A percentile compares a stretch with the other conserved stretches of the same genome.
phyloP scores from a whole-genome alignment of 2,329 filamentous ascomycete species.

The Alternaria angustiovoidea region DNA sequence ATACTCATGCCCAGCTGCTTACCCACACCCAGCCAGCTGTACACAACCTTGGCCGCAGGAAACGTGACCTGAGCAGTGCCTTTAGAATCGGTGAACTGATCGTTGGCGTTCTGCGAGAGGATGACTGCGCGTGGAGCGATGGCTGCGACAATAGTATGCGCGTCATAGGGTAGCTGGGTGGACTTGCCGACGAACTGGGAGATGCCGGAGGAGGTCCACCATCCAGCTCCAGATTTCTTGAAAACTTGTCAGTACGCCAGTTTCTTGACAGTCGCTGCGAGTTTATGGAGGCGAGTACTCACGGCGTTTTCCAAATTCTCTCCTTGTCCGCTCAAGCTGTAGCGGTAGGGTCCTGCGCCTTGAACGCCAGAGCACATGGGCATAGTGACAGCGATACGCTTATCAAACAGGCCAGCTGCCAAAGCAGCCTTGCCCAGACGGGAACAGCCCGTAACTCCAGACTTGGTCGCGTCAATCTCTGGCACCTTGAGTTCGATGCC shows the following conservation, averaged over 20 bases:
- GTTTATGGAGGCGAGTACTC: background rate
- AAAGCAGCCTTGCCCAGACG: constrained; percentile 48
- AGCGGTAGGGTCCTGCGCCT: constrained; percentile 48
- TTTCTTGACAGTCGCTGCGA: background rate
- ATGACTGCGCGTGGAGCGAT: constrained; percentile 47
- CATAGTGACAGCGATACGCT: constrained; percentile 49
- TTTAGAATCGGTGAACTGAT: constrained; percentile 60
- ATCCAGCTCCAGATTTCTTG: constrained; percentile 46
- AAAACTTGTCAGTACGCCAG: background rate
- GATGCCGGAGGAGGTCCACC: constrained; percentile 48
- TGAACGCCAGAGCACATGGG: constrained; percentile 48
- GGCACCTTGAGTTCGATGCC: constrained; percentile 48
- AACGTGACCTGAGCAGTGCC: constrained; percentile 53
- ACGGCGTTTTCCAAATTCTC: constrained; percentile 54
- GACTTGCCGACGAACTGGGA: constrained; percentile 45
- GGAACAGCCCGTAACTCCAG: constrained; percentile 49
- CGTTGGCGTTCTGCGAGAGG: constrained; percentile 48
- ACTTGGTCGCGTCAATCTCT: constrained; percentile 45
- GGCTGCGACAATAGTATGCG: constrained; percentile 48
- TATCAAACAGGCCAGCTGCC: constrained; percentile 48
- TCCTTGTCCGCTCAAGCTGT: constrained; percentile 55
- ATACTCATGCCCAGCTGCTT: constrained; percentile 57
- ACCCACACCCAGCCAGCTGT: constrained; percentile 43
- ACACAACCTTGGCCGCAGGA: constrained; percentile 46
- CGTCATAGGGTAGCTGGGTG: constrained; percentile 45